phyloP scores from a whole-genome alignment of 2,329 filamentous ascomycete species.

The Fusarium sarcochroum region DNA sequence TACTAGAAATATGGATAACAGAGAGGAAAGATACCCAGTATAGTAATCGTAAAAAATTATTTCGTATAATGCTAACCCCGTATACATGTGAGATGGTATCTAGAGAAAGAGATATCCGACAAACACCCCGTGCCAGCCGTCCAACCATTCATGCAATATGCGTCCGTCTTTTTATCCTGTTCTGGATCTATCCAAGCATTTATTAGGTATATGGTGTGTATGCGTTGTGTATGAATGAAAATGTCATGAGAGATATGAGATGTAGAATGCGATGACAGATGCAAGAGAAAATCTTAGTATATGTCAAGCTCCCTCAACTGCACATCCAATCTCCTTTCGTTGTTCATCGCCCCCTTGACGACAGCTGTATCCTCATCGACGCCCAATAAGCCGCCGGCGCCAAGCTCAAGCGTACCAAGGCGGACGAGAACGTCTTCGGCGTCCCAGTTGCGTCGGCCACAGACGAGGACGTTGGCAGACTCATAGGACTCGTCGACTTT shows the following conservation, averaged over 20 bases:
- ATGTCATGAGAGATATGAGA: conserved; percentile 6
- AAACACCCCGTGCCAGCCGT: conserved; percentile 35
- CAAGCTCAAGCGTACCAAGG: conserved; percentile 51
- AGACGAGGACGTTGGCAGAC: conserved; percentile 51
- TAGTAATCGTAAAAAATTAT: conserved; percentile 35
- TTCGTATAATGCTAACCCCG: conserved; percentile 34
- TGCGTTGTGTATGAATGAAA: conserved; percentile 17
- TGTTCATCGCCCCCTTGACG: conserved; percentile 49
- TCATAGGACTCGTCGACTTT: conserved; percentile 46
- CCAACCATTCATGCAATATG: conserved; percentile 25
- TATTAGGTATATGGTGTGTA: conserved; percentile 41
- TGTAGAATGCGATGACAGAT: background rate
- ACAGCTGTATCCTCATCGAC: conserved; percentile 45
- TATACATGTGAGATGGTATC: conserved; percentile 46
- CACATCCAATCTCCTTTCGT: conserved; percentile 48
- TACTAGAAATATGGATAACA: background rate
- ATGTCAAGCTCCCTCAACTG: conserved; percentile 53
- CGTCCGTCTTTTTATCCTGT: conserved; percentile 18
- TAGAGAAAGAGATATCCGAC: conserved; percentile 39
- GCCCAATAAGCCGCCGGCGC: conserved; percentile 46
- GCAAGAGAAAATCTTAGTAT: conserved; percentile 45
- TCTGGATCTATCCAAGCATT: conserved; percentile 33
- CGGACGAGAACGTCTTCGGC: conserved; percentile 49
- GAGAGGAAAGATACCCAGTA: conserved; percentile 17
- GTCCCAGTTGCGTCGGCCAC: conserved; percentile 48